Conservation (phyloP, 257 asterid species). For the Oldenlandia corymbosa region DNA sequence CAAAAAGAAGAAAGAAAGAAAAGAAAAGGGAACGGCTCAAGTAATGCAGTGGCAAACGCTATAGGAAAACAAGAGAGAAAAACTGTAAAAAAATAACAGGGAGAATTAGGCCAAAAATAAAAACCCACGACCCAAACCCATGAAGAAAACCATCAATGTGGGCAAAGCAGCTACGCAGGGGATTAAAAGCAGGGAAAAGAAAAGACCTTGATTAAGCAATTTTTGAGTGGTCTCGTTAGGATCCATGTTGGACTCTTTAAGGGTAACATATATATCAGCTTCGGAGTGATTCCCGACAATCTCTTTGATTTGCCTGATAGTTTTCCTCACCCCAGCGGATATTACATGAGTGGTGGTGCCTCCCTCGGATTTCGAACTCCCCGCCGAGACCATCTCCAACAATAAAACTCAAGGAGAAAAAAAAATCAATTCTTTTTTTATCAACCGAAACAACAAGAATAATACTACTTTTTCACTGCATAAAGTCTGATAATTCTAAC, state of each 20-base stretch:
- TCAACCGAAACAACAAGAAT: slow-evolving; percentile 1
- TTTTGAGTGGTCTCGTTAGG: slow-evolving; percentile 93
- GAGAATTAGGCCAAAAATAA: background rate
- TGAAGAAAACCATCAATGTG: background rate
- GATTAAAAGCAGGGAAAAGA: background rate
- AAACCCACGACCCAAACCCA: background rate
- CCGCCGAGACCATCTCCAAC: slow-evolving; percentile 64
- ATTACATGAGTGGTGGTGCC: slow-evolving; percentile 58
- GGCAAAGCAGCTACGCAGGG: background rate
- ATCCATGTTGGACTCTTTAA: slow-evolving; percentile 86
- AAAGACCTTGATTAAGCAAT: slow-evolving; percentile 77
- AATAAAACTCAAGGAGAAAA: background rate
- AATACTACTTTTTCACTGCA: background rate
- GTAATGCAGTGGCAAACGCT: background rate
- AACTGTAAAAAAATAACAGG: background rate
- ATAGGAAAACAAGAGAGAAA: background rate
- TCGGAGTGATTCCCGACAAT: slow-evolving; percentile 80
- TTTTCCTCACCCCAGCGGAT: slow-evolving; percentile 71
- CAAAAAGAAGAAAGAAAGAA: too few species aligned
- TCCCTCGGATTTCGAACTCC: slow-evolving; percentile 54
- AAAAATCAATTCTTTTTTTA: too few species aligned
- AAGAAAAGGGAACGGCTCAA: too few species aligned
- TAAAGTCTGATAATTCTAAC: slow-evolving; percentile 8
- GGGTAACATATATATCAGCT: slow-evolving; percentile 77
- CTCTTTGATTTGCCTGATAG: slow-evolving; percentile 78